Base-by-base conservation (phyloP, 2,329 filamentous ascomycete genomes). In the Trematosphaeria pertusa region DNA sequence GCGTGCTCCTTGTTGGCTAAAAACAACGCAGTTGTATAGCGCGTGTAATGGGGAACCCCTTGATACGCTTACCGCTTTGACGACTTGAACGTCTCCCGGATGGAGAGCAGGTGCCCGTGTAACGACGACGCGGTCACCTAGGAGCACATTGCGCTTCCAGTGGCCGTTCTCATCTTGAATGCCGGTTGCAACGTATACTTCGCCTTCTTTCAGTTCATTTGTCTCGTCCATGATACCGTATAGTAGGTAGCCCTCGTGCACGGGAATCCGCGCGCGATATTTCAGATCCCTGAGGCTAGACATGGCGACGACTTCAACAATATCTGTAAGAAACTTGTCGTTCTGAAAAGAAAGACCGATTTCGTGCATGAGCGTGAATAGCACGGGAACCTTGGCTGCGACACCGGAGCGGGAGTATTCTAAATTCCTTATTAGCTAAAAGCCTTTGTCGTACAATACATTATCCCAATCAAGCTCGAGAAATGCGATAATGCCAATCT, bases 211-310 rank as follows among this genome's bases (percentile, higher is more conserved):
- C 0, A 96, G 75, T 26, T 79, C 81, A 0, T 82, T 83, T 0
- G 88, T 91, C 68, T 95, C 90, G 52, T 96, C 91, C 83, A 94
- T 88, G 39, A 95, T 79, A 0, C 91, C 91, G 57, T 91, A 91
- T 0, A 95, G 76, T 0, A 89, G 91, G n/a, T 86, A 80, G 0
- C 88, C 91, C 12, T 86, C 68, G 0, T 80, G 70, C 0, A 96
- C 81, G 0, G 83, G 86, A 24, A 95, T 94, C 1, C 89, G 83
- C 0, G 88, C 84, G 43, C 87, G 87, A 71, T 94, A 85, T 65
- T 95, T 96, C 28, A 96, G 73, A 20, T 88, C 78, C 3, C 89
- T 82, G 3, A 96, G 74, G 54, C 88, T 86, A 1, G 81, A 76
- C n/a, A 94, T 73, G 0, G 92, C 78, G 6, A 85, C 77, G 7